A percentile compares a stretch with the other conserved stretches of the same genome.
These are phyloP conservation scores for Phytophthora brassicae DNA, from an alignment of 352 stramenopile species.

Conservation along the genomic window DNA sequence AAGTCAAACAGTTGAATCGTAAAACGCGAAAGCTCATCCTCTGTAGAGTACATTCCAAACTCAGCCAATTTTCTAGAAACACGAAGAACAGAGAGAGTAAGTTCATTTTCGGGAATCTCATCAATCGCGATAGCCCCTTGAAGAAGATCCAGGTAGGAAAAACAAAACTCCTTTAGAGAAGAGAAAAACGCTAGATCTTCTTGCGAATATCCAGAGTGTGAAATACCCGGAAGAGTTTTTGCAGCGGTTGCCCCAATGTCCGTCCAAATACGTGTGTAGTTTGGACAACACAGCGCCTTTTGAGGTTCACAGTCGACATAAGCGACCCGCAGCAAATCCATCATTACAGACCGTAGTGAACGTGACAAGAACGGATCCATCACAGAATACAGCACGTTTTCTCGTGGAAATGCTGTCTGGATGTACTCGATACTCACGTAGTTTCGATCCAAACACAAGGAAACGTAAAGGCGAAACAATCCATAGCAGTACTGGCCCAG, in stretches of 20 bases:
- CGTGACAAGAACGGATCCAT: constrained; percentile 49
- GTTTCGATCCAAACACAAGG: constrained; percentile 71
- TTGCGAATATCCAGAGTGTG: constrained; percentile 33
- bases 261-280: constrained; percentile 73
- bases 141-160: constrained; percentile 44
- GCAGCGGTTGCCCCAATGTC: constrained; percentile 38
- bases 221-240: constrained; percentile 36
- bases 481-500: constrained; percentile 75
- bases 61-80: constrained; percentile 59
- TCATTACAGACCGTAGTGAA: constrained; percentile 63
- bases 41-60: constrained; percentile 64
- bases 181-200: constrained; percentile 55
- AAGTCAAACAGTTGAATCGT: constrained; percentile 35
- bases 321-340: constrained; percentile 64
- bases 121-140: constrained; percentile 51
- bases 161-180: constrained; percentile 48
- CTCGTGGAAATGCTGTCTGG: constrained; percentile 58
- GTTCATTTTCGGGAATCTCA: constrained; percentile 61
- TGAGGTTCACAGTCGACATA: constrained; percentile 77
- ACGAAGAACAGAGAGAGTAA: constrained; percentile 57
- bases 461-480: constrained; percentile 69
- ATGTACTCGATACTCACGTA: constrained; percentile 78
- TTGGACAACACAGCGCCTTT: constrained; percentile 55
- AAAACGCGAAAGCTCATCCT: constrained; percentile 41
- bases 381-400: constrained; percentile 48